Percentiles rank a stretch among this genome's conserved stretches.
Evolutionary conservation across 1,284 basidiomycete genomes (phyloP).

Genomic region (Boletus sp.): DNA sequence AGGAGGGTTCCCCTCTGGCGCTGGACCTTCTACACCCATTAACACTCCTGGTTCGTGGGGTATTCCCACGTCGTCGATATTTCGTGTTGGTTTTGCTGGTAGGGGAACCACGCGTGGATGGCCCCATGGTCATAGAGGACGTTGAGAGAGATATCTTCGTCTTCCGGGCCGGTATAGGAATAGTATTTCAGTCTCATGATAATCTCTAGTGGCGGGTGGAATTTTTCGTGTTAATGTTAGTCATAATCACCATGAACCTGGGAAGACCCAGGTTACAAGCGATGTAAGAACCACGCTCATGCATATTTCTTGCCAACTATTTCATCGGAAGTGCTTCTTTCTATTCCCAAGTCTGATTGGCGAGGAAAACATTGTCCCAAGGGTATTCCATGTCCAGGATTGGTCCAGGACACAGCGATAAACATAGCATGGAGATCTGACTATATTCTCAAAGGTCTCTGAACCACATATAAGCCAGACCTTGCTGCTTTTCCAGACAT

Average conservation of each 20-base stretch:
- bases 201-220: background rate
- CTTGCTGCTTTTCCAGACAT: background rate
- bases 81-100: constrained; percentile 35
- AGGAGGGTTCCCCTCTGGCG: constrained; percentile 22
- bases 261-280: constrained; percentile 5
- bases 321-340: background rate
- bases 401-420: background rate
- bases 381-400: background rate
- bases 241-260: constrained; percentile 17
- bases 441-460: background rate
- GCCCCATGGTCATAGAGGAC: constrained; percentile 9
- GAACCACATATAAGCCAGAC: constrained; percentile 16
- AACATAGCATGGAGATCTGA: constrained; percentile 2
- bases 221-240: constrained; percentile 11
- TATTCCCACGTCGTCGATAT: constrained; percentile 12
- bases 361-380: background rate
- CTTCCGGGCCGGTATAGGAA: constrained; percentile 9
- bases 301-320: background rate
- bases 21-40: constrained; percentile 13
- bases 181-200: background rate
- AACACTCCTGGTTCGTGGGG: constrained; percentile 8
- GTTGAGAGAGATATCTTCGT: constrained; percentile 8
- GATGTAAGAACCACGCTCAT: background rate
- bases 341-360: background rate
- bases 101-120: constrained; percentile 21